Base-by-base conservation (phyloP, 495 filamentous ascomycete species). In the Pyrenopolyporus hunteri region DNA sequence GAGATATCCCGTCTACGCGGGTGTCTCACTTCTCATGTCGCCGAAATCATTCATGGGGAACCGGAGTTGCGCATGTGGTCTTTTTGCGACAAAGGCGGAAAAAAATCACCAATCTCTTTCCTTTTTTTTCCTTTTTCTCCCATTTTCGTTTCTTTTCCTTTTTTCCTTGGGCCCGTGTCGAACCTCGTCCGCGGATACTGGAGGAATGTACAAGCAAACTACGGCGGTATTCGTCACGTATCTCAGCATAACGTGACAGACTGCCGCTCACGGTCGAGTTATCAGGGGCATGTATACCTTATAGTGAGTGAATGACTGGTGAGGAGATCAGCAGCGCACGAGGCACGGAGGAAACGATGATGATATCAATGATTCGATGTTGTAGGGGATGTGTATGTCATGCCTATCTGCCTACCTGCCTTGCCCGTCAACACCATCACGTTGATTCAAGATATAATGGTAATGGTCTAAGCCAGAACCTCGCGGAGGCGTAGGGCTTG, bases 61-160 rank as follows among this genome's bases (percentile, higher is more conserved):
- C 39, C 52, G 63, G 63, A 66, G 57, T 66, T 66, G 37, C 23
- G 37, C 37, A 42, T 42, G 63, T 57, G 61, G n/a, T n/a, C n/a
- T n/a, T n/a, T 66, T 66, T 66, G 20, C 56, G 63, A 60, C 51
- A 45, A 66, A 61, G 57, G 57, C 57, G 46, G 53, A 60, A 60
- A 64, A 64, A 44, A 28, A 59, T 32, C 29, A 16, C 13, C 25
- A 13, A 45, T 53, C n/a, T 48, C 32, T 13, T 17, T 36, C 37
- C 32, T 5, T 35, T 36, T 28, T 48, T 60, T 36, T 31, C 14
- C 16, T 36, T 20, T 17, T 31, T 31, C 20, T 23, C 19, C 11
- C 45, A 14, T n/a, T n/a, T n/a, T n/a, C n/a, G n/a, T n/a, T n/a
- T n/a, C n/a, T n/a, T n/a, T n/a, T n/a, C n/a, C n/a, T n/a, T n/a